Evolutionary conservation across 192 early-diverging fungal species (phyloP), one percentile per base, ranked within the genome.

Genomic region (Coemansia sp.): DNA sequence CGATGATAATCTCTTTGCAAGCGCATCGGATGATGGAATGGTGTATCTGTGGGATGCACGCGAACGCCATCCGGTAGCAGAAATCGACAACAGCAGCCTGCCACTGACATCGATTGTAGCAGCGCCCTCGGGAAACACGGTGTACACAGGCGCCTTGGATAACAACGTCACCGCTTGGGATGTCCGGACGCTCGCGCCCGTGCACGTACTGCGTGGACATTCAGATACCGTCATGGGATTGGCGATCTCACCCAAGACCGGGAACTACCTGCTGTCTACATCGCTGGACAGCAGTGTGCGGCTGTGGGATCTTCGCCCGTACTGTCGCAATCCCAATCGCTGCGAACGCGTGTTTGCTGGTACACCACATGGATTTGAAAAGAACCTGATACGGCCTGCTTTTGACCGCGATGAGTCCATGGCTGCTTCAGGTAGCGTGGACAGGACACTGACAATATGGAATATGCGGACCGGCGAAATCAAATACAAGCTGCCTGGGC

Each of bases 301-400:
- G 21, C 87, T 95, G 31, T 99, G 97, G 97, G 94, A 99, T 77
- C 85, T 97, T 4, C 92, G 92, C 30, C 97, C 95, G 3, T 97
- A 93, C 61, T 73, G 74, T 42, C 58, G 64, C 39, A 84, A 88
- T 0, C 71, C 88, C 12, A 88, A 89, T 59, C 86, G 97, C n/a
- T 79, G 92, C 55, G 75, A 90, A 61, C 90, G 90, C 56, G 86
- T 87, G 18, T 89, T 93, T 73, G 86, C 68, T 69, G 93, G 95
- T 7, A 95, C 95, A 4, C 94, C 95, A 26, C 94, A 98, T 64
- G 95, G 94, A 18, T 95, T 92, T 68, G 97, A 99, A 62, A 94
- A 93, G 84, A 95, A 95, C 59, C 82, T 99, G 39, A 86, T 98
- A 33, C 84, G 88, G 23, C 95, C 96, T 0, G 89, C 92, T 21